Base-by-base conservation (phyloP, 805 yeast genomes). In the Middelhovenomyces tepae region DNA sequence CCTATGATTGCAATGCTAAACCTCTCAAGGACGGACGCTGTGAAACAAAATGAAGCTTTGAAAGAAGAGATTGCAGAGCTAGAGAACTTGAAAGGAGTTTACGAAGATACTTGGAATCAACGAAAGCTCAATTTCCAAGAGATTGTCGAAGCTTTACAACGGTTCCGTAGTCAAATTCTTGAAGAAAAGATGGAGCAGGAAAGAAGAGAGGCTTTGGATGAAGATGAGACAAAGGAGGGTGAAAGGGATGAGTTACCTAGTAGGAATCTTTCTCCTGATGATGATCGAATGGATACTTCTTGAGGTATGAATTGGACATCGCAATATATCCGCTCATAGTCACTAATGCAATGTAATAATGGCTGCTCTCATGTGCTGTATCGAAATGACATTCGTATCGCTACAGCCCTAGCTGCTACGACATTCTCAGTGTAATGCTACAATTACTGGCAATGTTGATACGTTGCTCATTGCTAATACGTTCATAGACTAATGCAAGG, bases 11-110 rank as follows among this genome's bases (percentile, higher is more conserved):
- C 46, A 1, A 22, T 35, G 28, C 37, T 48, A 17, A 33, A 40
- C 23, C n/a, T 35, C 3, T 29, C 55, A 5, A 40, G 58, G 22
- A 39, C 32, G 7, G 50, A 44, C 7, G 42, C 41, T 17, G 16
- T 7, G 15, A 17, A 30, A 13, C 28, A 32, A n/a, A 42, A 40
- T 25, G 44, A 35, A 9, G 28, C 38, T 6, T 34, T 53, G 18
- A 35, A 31, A 6, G 42, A 40, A 16, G 56, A 52, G 18, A 46
- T 51, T 8, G 32, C 17, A 9, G 51, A 44, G 28, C 38, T 53
- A 28, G 41, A 47, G 26, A 28, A 26, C 7, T 43, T 38, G 28
- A 37, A 36, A 29, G 33, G 28, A 6, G 34, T 34, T 16, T 35
- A 35, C 26, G 37, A 40, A 10, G 25, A 32, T 15, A 35, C 32